A percentile compares a stretch with the other conserved stretches of the same genome.
Evolutionary conservation across 192 early-diverging fungal species (phyloP).

Genomic region (Funneliformis geosporum): DNA sequence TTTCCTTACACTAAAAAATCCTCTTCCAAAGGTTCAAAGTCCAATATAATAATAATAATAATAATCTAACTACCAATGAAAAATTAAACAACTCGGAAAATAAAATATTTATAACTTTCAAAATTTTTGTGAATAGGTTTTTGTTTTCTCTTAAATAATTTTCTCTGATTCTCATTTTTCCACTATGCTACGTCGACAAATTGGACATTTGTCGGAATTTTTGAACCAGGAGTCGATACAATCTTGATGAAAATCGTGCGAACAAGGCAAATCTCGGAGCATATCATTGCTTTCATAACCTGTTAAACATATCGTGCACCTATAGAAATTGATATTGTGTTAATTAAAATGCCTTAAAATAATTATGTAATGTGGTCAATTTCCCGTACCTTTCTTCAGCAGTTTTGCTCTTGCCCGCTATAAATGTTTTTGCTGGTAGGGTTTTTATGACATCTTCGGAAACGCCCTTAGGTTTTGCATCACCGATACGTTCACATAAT

Average conservation of each 20-base stretch:
- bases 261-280: conserved; percentile 51
- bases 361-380: not conserved
- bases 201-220: conserved; percentile 54
- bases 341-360: not conserved
- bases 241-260: conserved; percentile 54
- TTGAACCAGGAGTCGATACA: conserved; percentile 60
- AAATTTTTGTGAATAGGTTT: no score
- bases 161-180: not conserved
- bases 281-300: conserved; percentile 52
- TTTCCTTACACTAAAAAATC: not conserved
- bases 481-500: conserved; percentile 39
- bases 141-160: not conserved
- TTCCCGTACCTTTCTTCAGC: conserved; percentile 17
- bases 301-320: conserved; percentile 54
- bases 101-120: not conserved
- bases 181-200: conserved; percentile 38
- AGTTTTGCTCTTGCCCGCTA: not conserved
- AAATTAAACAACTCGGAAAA: not conserved
- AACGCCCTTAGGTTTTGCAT: conserved; percentile 41
- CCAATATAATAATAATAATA: not conserved
- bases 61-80: not conserved
- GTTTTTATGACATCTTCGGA: conserved; percentile 24
- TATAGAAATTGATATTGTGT: not conserved
- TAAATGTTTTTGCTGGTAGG: conserved; percentile 18
- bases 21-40: not conserved